Evolutionary conservation across 1,284 basidiomycete species (phyloP), one percentile per base, ranked within the genome.

Genomic region (Heterobasidion parviporum): DNA sequence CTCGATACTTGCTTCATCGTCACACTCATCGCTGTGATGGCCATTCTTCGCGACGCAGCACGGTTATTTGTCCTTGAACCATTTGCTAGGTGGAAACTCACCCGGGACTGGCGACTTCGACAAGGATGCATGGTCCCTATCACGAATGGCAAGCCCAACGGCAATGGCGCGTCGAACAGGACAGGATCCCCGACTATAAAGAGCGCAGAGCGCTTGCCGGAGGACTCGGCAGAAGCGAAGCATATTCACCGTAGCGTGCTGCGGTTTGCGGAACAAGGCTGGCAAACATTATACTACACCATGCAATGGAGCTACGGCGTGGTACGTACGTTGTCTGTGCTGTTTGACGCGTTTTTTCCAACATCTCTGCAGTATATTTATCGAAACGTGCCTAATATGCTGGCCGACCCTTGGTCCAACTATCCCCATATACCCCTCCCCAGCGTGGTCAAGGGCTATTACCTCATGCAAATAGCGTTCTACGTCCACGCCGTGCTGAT

Each of bases 241-340:
- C 77, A 73, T 60, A 72, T 90, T 59, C 80, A 87, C 55, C 81
- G 89, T 66, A 86, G 82, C 60, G 83, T 93, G 47, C 70, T 89
- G 50, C 79, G 96, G 59, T 98, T 98, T 67, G 92, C 93, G 4
- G 96, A 98, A 71, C 96, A 99, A 72, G 89, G 92, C 53, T 99
- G 94, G 92, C 83, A 84, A 47, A 77, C 88, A 52, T 70, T 90
- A 49, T 98, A 96, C 72, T 95, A 92, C 68, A 73, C 80, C 41
- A 62, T 82, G 7, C 88, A 86, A 61, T 95, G 87, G 80, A 70
- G 70, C 20, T 82, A 86, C 64, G 94, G 94, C n/a, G 61, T 93
- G 62, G 94, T 97, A 68, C 72, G 94, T 85, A 8, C 41, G 51
- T 54, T 53, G 47, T 57, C 54, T 53, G 58, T 55, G 38, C 53